Base-by-base conservation (phyloP, 345 rosid genomes). In the Gossypium thurberi region DNA sequence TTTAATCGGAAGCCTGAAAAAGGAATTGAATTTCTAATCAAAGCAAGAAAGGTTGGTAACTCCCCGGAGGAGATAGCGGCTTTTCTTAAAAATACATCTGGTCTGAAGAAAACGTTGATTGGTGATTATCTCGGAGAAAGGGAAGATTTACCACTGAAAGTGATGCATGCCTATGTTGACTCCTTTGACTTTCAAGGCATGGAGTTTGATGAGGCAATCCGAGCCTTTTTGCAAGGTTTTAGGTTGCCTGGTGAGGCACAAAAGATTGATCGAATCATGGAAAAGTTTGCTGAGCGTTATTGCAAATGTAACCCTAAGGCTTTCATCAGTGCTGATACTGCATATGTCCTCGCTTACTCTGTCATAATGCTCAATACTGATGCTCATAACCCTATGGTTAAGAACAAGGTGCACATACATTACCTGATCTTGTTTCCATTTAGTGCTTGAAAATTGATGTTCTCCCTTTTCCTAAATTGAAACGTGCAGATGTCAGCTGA, bases 181-280 rank as follows among this genome's bases (percentile, higher is more conserved):
- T 95, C 96, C 66, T 92, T 95, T 74, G 97, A 95, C 20, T 95
- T 95, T 77, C 86, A 87, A 82, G 86, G 81, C 68, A 85, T 91
- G 93, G 90, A 92, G 68, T 95, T 95, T 83, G 99, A 95, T 70
- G 99, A 95, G 86, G 99, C 99, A 66, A 91, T 95, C 69, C 89
- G 99, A 77, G 78, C 78, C 83, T 88, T 92, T 71, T 84, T 95
- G 23, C 94, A 83, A 76, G 96, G 99, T 62, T 95, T 95, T 84
- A 91, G 99, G 76, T 82, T 95, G 82, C 99, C 99, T 26, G 99
- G 99, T 75, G 99, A 95, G 83, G 99, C 99, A 69, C 99, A 95
- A 76, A 95, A 95, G 84, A 95, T 95, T 75, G 99, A 95, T 78
- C 90, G 99, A 62, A 92, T 95, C 77, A 95, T 95, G 99, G 99